Conservation (phyloP, 192 early-diverging fungal species). For the Podila epicladia region DNA sequence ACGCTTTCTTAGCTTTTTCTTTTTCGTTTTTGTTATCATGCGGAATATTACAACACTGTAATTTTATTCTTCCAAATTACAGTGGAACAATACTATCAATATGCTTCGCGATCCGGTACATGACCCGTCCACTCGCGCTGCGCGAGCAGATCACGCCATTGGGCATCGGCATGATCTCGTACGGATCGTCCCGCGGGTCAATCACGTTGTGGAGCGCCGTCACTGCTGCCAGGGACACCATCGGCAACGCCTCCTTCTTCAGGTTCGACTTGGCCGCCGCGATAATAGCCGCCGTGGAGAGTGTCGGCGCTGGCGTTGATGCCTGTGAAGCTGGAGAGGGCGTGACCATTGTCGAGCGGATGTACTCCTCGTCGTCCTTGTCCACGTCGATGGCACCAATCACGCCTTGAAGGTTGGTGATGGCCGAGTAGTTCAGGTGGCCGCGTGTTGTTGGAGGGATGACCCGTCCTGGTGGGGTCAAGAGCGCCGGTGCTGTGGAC, state of each 20-base stretch:
- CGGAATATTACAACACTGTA: no score
- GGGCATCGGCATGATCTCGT: conserved; percentile 30
- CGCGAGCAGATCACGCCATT: conserved; percentile 44
- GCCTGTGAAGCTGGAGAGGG: neutral
- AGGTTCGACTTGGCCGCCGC: neutral
- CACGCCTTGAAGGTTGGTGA: conserved; percentile 20
- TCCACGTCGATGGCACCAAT: conserved; percentile 38
- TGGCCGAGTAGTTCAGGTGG: conserved; percentile 26
- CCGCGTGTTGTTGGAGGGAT: conserved; percentile 34
- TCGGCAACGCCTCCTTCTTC: neutral
- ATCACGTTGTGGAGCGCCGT: neutral
- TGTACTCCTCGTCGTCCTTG: conserved; percentile 39
- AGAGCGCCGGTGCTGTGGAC: conserved; percentile 9
- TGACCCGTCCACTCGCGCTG: conserved; percentile 27
- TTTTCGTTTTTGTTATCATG: no score
- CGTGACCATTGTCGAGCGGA: neutral
- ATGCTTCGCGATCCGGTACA: conserved; percentile 42
- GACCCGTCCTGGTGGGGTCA: conserved; percentile 24
- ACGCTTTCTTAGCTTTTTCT: no score
- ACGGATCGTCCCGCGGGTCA: conserved; percentile 14
- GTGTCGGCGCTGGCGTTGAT: neutral
- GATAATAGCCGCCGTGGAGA: neutral
- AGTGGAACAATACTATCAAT: conserved; percentile 23
- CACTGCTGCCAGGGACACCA: neutral
- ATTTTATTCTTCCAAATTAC: conserved; percentile 1